Evolutionary conservation across 768 basidiomycete genomes (phyloP), one percentile per base, ranked within the genome.

Genomic region (Lentinula sp.): DNA sequence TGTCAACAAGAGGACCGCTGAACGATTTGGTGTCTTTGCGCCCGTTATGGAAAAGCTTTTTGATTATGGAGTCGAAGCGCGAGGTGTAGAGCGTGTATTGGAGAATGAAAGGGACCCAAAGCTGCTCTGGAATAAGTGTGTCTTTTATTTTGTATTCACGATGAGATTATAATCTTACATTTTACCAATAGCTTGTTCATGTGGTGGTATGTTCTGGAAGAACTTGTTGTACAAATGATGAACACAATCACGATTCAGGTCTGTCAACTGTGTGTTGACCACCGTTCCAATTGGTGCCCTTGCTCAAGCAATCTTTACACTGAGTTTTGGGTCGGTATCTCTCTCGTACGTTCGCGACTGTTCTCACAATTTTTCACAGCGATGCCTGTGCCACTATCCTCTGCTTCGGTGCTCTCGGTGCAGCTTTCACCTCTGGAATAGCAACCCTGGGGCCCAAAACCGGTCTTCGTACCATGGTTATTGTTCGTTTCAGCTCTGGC

Each of bases 381-480:
- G 76, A 81, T 59, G 70, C 76, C 9, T 68, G 80, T 37, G 80
- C 77, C 1, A 75, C 74, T 4, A 82, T 76, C 23, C 62, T 81
- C 31, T 74, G 75, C 65, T 84, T 84, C 61, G 73, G 73, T 35
- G 75, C 77, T 18, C 69, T 82, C 23, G 81, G 79, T 5, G 71
- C 71, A 4, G 61, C 73, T 5, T 69, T 71, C 7, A 76, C 78
- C 0, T 79, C 80, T 2, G 82, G 83, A 65, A 79, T 84, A 49
- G 80, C 83, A 16, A 82, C 76, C 6, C 70, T 85, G 8, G 84
- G 83, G 1, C 83, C 84, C 0, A 67, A 69, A 62, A 84, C 80
- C 1, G 83, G 83, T 10, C 69, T 84, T 23, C 74, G 83, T 5
- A 83, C 81, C 0, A 84, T 84, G 81, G 70, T 83, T 46, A 81